phyloP scores from a whole-genome alignment of 1,139 yeast genomes.

The Nakaseomyces kungkrabaensis region DNA sequence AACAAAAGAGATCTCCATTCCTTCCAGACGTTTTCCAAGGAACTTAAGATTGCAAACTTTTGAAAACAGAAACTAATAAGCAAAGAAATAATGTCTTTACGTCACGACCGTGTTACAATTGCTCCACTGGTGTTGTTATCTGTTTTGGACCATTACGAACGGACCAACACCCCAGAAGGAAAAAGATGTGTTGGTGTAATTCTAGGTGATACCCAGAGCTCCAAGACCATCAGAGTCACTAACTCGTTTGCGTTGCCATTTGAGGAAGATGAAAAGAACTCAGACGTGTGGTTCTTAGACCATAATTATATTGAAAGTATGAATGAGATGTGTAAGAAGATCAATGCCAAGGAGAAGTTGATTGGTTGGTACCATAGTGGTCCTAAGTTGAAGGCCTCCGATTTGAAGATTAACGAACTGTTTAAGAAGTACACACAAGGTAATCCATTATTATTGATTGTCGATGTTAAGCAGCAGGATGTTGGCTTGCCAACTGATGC shows the following conservation, averaged over 20 bases:
- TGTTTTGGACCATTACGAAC: conserved; percentile 89
- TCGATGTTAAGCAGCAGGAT: conserved; percentile 77
- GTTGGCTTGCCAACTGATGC: conserved; percentile 94
- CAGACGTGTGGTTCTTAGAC: conserved; percentile 95
- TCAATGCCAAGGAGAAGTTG: conserved; percentile 89
- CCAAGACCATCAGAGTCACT: conserved; percentile 49
- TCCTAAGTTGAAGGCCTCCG: conserved; percentile 81
- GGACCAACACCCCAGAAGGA: conserved; percentile 60
- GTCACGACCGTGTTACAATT: conserved; percentile 63
- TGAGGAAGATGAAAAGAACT: conserved; percentile 89
- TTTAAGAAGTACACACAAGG: conserved; percentile 69
- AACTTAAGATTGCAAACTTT: too few species aligned
- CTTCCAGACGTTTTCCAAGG: too few species aligned
- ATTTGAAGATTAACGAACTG: conserved; percentile 79
- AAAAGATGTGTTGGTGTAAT: conserved; percentile 92
- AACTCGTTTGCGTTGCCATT: conserved; percentile 86
- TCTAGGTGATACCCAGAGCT: conserved; percentile 63
- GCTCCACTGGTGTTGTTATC: conserved; percentile 93
- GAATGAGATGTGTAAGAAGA: conserved; percentile 97
- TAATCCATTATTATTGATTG: conserved; percentile 78
- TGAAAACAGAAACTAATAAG: too few species aligned
- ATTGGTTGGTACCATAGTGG: conserved; percentile 99
- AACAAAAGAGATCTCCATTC: too few species aligned
- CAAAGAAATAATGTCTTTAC: conserved; percentile 13
- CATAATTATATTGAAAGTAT: conserved; percentile 92